Percentiles rank a stretch among this genome's conserved stretches.
Conservation (phyloP, 2,329 filamentous ascomycete genomes). For the Pseudogymnoascus sp. region DNA sequence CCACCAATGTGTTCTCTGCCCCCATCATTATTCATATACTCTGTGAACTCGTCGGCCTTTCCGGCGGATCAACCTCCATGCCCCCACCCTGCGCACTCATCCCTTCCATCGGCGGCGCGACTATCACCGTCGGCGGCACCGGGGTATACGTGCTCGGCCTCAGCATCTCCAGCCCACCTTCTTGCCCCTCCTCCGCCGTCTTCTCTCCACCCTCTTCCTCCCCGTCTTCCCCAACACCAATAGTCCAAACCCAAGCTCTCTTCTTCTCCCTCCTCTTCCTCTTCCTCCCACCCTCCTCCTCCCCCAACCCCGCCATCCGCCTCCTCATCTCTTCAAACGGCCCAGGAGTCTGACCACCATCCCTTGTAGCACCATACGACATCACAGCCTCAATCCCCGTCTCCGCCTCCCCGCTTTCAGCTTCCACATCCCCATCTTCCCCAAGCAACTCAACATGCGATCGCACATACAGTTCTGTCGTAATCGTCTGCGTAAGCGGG, state of each 20-base stretch:
- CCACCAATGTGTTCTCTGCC: neutral
- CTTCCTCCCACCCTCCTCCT: conserved; percentile 36
- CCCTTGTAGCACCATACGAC: conserved; percentile 48
- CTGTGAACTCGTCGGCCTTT: neutral
- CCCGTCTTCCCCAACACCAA: conserved; percentile 41
- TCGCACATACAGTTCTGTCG: conserved; percentile 51
- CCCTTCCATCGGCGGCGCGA: neutral
- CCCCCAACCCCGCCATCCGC: conserved; percentile 42
- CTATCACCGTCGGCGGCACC: neutral
- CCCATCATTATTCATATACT: neutral
- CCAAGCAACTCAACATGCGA: conserved; percentile 56
- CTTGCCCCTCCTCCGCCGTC: conserved; percentile 25
- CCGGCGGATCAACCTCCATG: neutral
- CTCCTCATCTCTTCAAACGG: conserved; percentile 57
- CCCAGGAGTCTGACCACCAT: conserved; percentile 54
- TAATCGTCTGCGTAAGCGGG: conserved; percentile 56
- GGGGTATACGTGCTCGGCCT: neutral
- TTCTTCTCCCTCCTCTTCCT: conserved; percentile 50
- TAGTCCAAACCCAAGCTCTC: conserved; percentile 59
- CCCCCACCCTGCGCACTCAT: neutral
- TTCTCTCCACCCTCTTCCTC: conserved; percentile 29
- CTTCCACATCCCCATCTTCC: conserved; percentile 40
- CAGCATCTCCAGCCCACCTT: neutral
- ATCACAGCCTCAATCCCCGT: conserved; percentile 33
- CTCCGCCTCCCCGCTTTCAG: conserved; percentile 19